Conservation (phyloP, 2,329 filamentous ascomycete species). For the Aureobasidium vineae region DNA sequence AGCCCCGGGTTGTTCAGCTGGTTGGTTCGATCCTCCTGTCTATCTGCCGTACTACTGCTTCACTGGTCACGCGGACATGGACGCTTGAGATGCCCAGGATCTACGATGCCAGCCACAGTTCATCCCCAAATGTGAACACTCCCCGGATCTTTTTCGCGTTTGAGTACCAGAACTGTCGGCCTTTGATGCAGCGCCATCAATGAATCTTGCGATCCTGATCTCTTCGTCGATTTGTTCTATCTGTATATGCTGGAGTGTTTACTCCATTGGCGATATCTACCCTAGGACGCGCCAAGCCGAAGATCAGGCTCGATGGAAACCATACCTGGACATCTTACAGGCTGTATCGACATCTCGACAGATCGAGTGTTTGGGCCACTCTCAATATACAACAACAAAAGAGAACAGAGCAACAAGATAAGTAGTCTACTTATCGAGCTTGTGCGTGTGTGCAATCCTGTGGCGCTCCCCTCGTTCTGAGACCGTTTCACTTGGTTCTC, state of each 20-base stretch:
- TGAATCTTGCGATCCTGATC: not conserved
- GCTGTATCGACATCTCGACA: not conserved
- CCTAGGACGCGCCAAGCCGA: not conserved
- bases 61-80: constrained; percentile 16
- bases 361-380: too few relatives aligned
- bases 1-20: not conserved
- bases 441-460: not conserved
- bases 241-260: not conserved
- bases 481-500: not conserved
- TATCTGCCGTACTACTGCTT: not conserved
- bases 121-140: not conserved
- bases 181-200: not conserved
- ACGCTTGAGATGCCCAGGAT: not conserved
- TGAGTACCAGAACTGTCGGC: not conserved
- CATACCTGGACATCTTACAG: not conserved
- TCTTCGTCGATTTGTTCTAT: not conserved
- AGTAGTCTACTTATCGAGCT: not conserved
- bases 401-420: not conserved
- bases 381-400: not conserved
- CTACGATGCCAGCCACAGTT: not conserved
- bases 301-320: not conserved
- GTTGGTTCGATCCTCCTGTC: not conserved
- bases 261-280: not conserved
- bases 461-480: not conserved
- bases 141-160: not conserved